These are phyloP conservation scores for Tulasnella sp. DNA, from an alignment of 768 basidiomycete species.

Conservation along the genomic window DNA sequence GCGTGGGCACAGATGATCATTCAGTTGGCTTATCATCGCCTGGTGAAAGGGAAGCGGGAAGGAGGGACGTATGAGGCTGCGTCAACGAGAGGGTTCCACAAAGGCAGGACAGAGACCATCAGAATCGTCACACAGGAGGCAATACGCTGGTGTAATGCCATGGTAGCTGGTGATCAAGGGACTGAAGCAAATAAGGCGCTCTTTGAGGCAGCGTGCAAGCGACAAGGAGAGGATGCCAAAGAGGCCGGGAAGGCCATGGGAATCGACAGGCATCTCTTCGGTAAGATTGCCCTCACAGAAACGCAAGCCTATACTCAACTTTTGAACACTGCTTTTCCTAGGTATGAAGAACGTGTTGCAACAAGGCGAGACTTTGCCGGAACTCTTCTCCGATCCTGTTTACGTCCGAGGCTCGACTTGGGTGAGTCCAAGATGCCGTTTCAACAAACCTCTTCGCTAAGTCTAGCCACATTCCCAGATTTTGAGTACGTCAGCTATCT, in stretches of 20 bases:
- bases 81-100: constrained; percentile 75
- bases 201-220: constrained; percentile 51
- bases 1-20: constrained; percentile 91
- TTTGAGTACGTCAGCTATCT: constrained; percentile 81
- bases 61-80: constrained; percentile 94
- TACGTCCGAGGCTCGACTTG: constrained; percentile 64
- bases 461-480: not conserved
- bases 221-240: constrained; percentile 56
- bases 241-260: constrained; percentile 59
- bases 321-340: constrained; percentile 23
- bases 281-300: constrained; percentile 31
- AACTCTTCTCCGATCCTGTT: constrained; percentile 66
- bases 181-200: constrained; percentile 39
- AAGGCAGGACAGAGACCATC: constrained; percentile 92
- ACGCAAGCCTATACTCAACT: not conserved
- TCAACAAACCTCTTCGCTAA: no score
- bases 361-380: constrained; percentile 53
- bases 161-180: constrained; percentile 44
- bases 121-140: constrained; percentile 68
- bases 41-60: constrained; percentile 36
- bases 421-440: no score
- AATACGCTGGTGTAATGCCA: constrained; percentile 65
- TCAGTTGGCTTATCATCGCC: constrained; percentile 76
- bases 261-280: constrained; percentile 80
- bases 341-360: constrained; percentile 61